Base-by-base conservation (phyloP, 2,329 filamentous ascomycete species). In the Aureobasidium sp. region DNA sequence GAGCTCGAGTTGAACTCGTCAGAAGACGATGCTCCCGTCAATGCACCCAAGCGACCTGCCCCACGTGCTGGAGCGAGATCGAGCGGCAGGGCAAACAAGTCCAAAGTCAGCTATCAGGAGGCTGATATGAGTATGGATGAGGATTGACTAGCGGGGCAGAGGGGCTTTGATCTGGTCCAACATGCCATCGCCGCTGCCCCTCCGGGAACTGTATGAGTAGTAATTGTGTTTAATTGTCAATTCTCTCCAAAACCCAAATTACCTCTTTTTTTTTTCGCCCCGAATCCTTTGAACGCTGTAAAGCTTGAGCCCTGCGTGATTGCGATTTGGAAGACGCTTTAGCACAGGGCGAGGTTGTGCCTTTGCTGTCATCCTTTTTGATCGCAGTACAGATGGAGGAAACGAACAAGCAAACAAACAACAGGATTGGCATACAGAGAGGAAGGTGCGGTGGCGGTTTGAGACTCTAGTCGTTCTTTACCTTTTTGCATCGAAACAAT, bases 1-100 rank as follows among this genome's bases (percentile, higher is more conserved):
- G 71, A 71, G 15, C 72, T 73, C 45, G 69, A 69, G 57, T 72
- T 78, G 65, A 73, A 73, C 62, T 63, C 63, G 2, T 47, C 29
- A 40, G 57, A 60, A 31, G 57, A 60, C 7, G 57, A 60, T 12
- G 57, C 33, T 11, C 33, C 57, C 8, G 31, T 15, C 9, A 22
- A 17, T n/a, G 53, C 15, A 19, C 39, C 42, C 14, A 60, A 60
- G 22, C 45, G 60, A 47, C 9, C 56, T 29, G 54, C 54, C 4
- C 45, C 45, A 9, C 58, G 47, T 17, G 49, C 40, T 2, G 64
- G 61, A 47, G 59, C 60, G 3, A 63, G 63, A 45, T 60, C 62
- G 44, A 66, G 65, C 33, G 63, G 53, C 5, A 62, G 67, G 29
- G 65, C 62, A 19, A 62, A 50, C 29, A 63, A 64, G 44, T 60